Percentiles rank a stretch among this genome's conserved stretches.
Evolutionary conservation across 1,284 basidiomycete genomes (phyloP).

Genomic region (Cryptococcus sp.): DNA sequence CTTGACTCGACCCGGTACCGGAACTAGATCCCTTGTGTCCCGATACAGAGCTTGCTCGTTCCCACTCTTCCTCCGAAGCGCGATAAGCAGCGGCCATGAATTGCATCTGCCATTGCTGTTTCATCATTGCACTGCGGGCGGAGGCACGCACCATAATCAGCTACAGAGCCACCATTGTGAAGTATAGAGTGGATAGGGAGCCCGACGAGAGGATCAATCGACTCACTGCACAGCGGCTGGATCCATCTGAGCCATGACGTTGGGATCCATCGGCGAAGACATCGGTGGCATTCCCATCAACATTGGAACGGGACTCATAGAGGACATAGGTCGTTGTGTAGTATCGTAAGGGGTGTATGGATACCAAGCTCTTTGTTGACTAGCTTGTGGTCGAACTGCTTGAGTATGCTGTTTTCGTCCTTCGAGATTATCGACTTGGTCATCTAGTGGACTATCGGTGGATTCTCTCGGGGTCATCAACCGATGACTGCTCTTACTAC

Average conservation of each 20-base stretch:
- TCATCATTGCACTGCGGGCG: conserved; percentile 26
- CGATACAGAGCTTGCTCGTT: conserved; percentile 38
- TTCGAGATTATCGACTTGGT: too few species aligned
- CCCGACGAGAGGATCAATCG: not conserved
- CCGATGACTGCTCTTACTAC: not conserved
- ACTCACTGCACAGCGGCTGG: not conserved
- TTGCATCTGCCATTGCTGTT: conserved; percentile 46
- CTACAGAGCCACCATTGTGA: not conserved
- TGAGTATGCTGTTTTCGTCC: too few species aligned
- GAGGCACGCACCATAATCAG: not conserved
- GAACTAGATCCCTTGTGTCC: conserved; percentile 6
- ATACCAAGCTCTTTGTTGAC: too few species aligned
- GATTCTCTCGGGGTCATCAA: too few species aligned
- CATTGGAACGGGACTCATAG: too few species aligned
- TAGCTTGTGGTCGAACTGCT: too few species aligned
- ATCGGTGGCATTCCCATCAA: too few species aligned
- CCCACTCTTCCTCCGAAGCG: conserved; percentile 50
- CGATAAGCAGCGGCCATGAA: conserved; percentile 45
- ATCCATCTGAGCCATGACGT: not conserved
- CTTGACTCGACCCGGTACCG: not conserved
- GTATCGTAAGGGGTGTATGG: too few species aligned
- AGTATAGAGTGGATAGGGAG: not conserved
- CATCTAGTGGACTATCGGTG: too few species aligned
- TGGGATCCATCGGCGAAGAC: not conserved
- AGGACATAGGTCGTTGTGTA: too few species aligned